phyloP scores from a whole-genome alignment of 2,329 filamentous ascomycete species.

The Alternaria metachromatica region DNA sequence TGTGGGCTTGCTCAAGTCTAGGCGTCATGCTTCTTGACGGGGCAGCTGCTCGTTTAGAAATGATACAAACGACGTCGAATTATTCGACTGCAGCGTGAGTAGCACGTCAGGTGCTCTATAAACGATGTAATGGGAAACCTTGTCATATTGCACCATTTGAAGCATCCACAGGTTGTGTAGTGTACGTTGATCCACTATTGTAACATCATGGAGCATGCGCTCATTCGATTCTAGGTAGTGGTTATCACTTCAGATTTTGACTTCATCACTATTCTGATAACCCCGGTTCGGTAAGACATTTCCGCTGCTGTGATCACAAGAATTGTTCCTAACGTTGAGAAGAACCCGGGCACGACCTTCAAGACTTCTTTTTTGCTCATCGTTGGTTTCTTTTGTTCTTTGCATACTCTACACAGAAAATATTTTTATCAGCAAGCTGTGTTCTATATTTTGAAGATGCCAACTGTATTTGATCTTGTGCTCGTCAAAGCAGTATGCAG shows the following conservation, averaged over 20 bases:
- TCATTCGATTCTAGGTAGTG: constrained; percentile 29
- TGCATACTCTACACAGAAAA: too few relatives aligned
- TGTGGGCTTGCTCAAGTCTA: constrained; percentile 7
- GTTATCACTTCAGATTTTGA: constrained; percentile 39
- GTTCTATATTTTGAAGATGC: neutral
- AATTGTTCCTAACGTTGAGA: constrained; percentile 4
- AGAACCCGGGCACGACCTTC: constrained; percentile 24
- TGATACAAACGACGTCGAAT: neutral
- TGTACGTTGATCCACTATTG: constrained; percentile 8
- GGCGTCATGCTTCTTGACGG: constrained; percentile 8
- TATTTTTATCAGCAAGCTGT: neutral
- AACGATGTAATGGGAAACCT: accelerated
- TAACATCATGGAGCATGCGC: neutral
- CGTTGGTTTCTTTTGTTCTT: neutral
- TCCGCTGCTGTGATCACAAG: neutral
- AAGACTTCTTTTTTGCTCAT: neutral
- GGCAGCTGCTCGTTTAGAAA: neutral
- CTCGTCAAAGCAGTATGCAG: neutral
- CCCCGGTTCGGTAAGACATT: constrained; percentile 27
- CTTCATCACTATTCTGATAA: constrained; percentile 27
- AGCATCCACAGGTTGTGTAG: constrained; percentile 23
- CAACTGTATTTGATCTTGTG: neutral
- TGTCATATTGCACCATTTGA: constrained; percentile 13
- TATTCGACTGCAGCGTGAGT: too few relatives aligned
- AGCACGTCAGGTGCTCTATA: neutral